Base-by-base conservation (phyloP, 192 early-diverging fungal species). In the Mortierella claussenii region DNA sequence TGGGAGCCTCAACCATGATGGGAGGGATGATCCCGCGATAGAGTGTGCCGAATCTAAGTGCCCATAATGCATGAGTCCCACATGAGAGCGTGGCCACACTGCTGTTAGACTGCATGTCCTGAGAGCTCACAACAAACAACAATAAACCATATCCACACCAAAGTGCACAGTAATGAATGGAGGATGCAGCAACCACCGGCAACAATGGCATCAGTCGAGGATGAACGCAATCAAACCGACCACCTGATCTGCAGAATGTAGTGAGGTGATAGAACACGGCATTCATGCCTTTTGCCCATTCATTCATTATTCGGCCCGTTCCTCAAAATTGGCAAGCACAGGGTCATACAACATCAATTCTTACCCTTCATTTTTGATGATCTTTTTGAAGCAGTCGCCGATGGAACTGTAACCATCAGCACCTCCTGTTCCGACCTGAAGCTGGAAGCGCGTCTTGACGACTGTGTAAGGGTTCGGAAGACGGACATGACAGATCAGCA, bases 1-100 rank as follows among this genome's bases (percentile, higher is more conserved):
- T 98, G 23, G 97, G 97, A 37, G 97, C 97, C 81, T 99, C 97
- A 1, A 95, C 95, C 83, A 99, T 84, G 68, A 99, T 96, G 7
- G 97, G 97, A 42, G 97, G 94, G 30, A 95, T 67, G 54, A 99
- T 99, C n/a, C 97, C 97, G 49, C 93, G 85, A 73, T 97, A 95
- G 45, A 96, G 83, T 3, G 90, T 84, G 30, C 80, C 79, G 52
- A 86, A 81, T 30, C 83, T 82, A 40, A 17, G 21, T n/a, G 2
- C 4, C 15, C 6, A 3, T 26, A 18, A 47, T 60, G 30, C 42
- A 21, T n/a, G 24, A 45, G 44, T 44, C 21, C 45, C 58, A 58
- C 24, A 58, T 70, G 43, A 61, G 52, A 80, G 34, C 24, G n/a
- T 28, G 40, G 49, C 32, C 70, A 23, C 13, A 21, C 43, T 57